A percentile compares a stretch with the other conserved stretches of the same genome.
Evolutionary conservation across 2,329 filamentous ascomycete genomes (phyloP).

Genomic region (Neopestalotiopsis clavispora): DNA sequence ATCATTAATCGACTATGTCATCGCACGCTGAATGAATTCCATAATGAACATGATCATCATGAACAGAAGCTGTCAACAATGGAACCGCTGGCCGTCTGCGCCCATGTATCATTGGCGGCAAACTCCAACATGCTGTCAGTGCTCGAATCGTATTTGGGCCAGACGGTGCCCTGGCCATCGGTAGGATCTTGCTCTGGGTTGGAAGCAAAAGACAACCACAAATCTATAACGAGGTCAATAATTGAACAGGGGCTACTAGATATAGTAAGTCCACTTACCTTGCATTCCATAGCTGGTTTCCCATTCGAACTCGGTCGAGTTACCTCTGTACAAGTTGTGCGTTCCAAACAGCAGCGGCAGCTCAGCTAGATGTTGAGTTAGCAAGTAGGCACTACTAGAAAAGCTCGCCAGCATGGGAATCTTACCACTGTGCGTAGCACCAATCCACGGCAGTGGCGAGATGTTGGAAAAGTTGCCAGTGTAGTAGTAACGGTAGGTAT

Average conservation of each 20-base stretch:
- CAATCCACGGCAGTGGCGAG: constrained; percentile 37
- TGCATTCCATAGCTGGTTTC: constrained; percentile 32
- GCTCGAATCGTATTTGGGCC: constrained; percentile 12
- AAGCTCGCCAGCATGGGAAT: neutral
- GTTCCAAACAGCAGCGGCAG: constrained; percentile 37
- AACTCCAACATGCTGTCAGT: neutral
- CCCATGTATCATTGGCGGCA: constrained; percentile 11
- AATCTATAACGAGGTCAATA: neutral
- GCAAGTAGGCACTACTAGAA: neutral
- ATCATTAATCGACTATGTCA: neutral
- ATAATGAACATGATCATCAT: neutral
- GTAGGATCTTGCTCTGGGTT: neutral
- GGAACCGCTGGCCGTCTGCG: constrained; percentile 1
- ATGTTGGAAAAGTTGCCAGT: constrained; percentile 41
- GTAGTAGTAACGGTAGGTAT: constrained; percentile 41
- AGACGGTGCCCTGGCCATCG: neutral
- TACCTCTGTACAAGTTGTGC: constrained; percentile 32
- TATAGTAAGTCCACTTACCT: constrained; percentile 23
- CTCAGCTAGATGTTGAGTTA: constrained; percentile 28
- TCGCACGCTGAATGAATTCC: neutral
- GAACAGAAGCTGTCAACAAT: constrained; percentile 5
- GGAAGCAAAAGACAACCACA: constrained; percentile 11
- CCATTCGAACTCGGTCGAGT: constrained; percentile 36
- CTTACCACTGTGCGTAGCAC: constrained; percentile 34
- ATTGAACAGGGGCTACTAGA: neutral